Conservation (phyloP, 2,329 filamentous ascomycete species). For the Aspergillus proliferans region DNA sequence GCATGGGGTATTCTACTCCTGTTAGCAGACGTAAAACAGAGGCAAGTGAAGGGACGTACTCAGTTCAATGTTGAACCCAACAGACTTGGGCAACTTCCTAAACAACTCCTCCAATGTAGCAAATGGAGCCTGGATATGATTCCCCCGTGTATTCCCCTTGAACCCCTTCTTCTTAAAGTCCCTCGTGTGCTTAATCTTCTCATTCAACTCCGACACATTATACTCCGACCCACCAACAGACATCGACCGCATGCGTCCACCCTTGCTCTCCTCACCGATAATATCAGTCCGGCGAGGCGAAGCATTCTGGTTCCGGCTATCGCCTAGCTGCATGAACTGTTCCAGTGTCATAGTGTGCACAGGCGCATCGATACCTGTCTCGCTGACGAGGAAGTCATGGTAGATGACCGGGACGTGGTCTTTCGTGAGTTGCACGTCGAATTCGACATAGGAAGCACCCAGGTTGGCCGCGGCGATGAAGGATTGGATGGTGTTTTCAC, state of each 20-base stretch:
- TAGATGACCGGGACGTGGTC: constrained; percentile 98
- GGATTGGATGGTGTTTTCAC: constrained; percentile 90
- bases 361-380: constrained; percentile 93
- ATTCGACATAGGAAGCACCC: constrained; percentile 67
- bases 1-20: constrained; percentile 77
- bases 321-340: constrained; percentile 80
- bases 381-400: constrained; percentile 95
- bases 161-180: constrained; percentile 93
- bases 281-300: constrained; percentile 12
- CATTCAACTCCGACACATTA: constrained; percentile 46
- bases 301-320: constrained; percentile 42
- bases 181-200: constrained; percentile 94
- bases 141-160: constrained; percentile 90
- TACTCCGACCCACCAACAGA: constrained; percentile 52
- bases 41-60: constrained; percentile 40
- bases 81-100: constrained; percentile 68
- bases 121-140: constrained; percentile 93
- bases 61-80: constrained; percentile 98
- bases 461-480: constrained; percentile 95
- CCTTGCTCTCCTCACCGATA: constrained; percentile 8
- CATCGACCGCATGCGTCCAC: constrained; percentile 48
- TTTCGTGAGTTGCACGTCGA: constrained; percentile 96
- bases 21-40: constrained; percentile 2
- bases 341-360: constrained; percentile 93
- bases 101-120: constrained; percentile 94